Evolutionary conservation across 1,284 basidiomycete genomes (phyloP), one percentile per base, ranked within the genome.

Genomic region (Inonotus obliquus): DNA sequence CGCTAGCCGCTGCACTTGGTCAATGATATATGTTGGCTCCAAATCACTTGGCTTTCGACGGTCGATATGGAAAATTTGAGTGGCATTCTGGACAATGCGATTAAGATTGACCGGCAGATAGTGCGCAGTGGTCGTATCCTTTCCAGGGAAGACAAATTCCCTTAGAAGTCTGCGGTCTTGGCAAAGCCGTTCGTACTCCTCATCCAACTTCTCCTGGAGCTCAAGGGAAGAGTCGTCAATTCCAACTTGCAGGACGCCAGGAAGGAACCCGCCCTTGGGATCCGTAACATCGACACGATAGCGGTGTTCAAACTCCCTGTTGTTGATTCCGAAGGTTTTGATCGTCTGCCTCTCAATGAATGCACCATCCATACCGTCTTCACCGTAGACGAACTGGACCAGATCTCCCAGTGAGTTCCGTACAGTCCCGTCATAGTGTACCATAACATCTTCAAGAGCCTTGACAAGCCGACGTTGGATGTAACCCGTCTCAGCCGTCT

Each of bases 401-500:
- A 99, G 85, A 74, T 98, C 95, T 11, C 94, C 94, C 3, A 96
- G 81, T 9, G 96, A 98, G 73, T 99, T 99, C 59, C 96, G 87
- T 21, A 99, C 96, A 0, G 97, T 99, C 27, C 96, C 96, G 67
- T 99, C 97, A 71, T 99, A 99, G 73, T 91, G 91, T 45, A 98
- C 96, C 84, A 93, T 94, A 45, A 99, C 89, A 67, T 99, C 97
- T 74, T 99, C 97, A 68, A 99, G 79, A 1, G 96, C 97, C 78
- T 99, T 99, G 69, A 99, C 96, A 65, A 99, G 80, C 67, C 96
- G 92, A 70, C 96, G 92, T 75, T 99, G 97, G 69, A 99, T 99
- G 75, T 99, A 99, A 69, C 97, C 97, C 0, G 97, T 99, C 77
- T 99, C 97, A 54, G 97, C 97, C 6, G 97, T 99, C 80, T 99